A percentile compares a stretch with the other conserved stretches of the same genome.
These are phyloP conservation scores for Wickerhamomyces canadensis DNA, from an alignment of 805 yeast genomes.

Conservation along the genomic window DNA sequence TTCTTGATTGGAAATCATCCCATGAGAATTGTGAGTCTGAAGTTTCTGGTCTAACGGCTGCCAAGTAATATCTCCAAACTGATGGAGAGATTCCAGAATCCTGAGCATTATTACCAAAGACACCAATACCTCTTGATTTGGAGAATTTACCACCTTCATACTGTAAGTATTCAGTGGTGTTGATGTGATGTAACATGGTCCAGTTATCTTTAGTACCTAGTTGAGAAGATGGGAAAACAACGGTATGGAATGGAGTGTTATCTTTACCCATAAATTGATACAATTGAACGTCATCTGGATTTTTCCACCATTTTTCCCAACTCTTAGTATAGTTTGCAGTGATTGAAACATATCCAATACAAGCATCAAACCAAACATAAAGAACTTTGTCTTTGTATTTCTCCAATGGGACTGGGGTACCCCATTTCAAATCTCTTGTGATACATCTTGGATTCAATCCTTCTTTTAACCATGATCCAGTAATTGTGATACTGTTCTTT, in stretches of 20 bases:
- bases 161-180: slow-evolving; percentile 94
- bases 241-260: slow-evolving; percentile 98
- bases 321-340: slow-evolving; percentile 82
- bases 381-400: slow-evolving; percentile 84
- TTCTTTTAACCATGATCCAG: slow-evolving; percentile 89
- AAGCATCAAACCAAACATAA: slow-evolving; percentile 99
- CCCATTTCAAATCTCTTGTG: slow-evolving; percentile 97
- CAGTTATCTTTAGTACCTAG: slow-evolving; percentile 84
- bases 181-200: slow-evolving; percentile 87
- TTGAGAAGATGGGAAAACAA: slow-evolving; percentile 91
- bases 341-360: slow-evolving; percentile 93
- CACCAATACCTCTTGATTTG: slow-evolving; percentile 96
- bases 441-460: slow-evolving; percentile 93
- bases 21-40: slow-evolving; percentile 97
- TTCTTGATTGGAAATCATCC: slow-evolving; percentile 91
- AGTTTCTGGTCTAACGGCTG: slow-evolving; percentile 90
- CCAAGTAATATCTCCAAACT: slow-evolving; percentile 96
- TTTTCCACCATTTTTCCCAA: slow-evolving; percentile 93
- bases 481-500: slow-evolving; percentile 81
- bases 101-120: slow-evolving; percentile 95
- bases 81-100: slow-evolving; percentile 88
- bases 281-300: slow-evolving; percentile 81
- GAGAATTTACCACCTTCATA: slow-evolving; percentile 98
- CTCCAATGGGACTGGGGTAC: slow-evolving; percentile 93
- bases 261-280: slow-evolving; percentile 99